Percentiles rank a stretch among this genome's conserved stretches.
Evolutionary conservation across 83 land plant genomes (phyloP).

Genomic region (Picea abies): DNA sequence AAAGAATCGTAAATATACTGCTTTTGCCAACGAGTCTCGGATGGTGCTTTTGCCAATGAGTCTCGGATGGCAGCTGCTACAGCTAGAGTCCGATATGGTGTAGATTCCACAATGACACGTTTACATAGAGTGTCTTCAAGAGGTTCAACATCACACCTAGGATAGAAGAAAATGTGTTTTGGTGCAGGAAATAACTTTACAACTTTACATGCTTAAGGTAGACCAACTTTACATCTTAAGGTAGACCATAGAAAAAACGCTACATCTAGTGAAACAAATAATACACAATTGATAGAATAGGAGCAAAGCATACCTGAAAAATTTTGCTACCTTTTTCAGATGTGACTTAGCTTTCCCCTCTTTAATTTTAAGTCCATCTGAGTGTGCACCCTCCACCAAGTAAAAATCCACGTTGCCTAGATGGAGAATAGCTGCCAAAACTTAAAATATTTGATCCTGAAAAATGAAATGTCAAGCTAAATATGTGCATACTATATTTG

Average conservation of each 20-base stretch:
- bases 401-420: constrained; percentile 89
- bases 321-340: constrained; percentile 78
- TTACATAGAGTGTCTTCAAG: constrained; percentile 85
- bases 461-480: background rate
- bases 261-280: background rate
- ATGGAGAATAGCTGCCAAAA: constrained; percentile 90
- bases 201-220: background rate
- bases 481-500: too few relatives aligned
- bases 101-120: constrained; percentile 83
- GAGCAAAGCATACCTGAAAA: constrained; percentile 67
- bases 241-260: too few relatives aligned
- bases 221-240: background rate
- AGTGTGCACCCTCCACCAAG: constrained; percentile 80
- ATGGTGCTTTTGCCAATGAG: constrained; percentile 94
- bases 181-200: background rate
- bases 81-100: constrained; percentile 69
- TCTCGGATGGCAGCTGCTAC: constrained; percentile 81
- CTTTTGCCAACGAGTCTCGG: constrained; percentile 94
- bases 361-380: constrained; percentile 78
- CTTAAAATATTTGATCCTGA: constrained; percentile 97
- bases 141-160: constrained; percentile 79
- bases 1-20: constrained; percentile 91
- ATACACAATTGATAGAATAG: background rate
- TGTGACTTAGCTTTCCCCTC: constrained; percentile 86
- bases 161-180: constrained; percentile 12